phyloP scores from a whole-genome alignment of 805 yeast species.

The Candida rishiriensis region DNA sequence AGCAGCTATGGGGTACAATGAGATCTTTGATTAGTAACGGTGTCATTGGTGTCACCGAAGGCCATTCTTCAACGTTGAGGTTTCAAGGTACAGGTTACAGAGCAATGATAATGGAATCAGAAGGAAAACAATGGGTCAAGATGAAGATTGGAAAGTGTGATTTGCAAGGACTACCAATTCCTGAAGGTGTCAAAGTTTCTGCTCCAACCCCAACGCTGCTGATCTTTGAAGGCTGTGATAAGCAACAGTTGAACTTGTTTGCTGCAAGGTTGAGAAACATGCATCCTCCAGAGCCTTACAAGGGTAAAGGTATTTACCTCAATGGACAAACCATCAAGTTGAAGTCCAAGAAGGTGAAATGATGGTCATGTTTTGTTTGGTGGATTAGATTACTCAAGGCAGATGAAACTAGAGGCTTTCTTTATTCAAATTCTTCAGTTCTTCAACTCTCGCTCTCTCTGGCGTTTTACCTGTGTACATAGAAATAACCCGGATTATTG shows the following conservation, averaged over 20 bases:
- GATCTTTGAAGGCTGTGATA: slow-evolving; percentile 80
- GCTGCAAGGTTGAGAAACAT: slow-evolving; percentile 84
- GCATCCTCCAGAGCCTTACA: slow-evolving; percentile 97
- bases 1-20: slow-evolving; percentile 93
- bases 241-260: slow-evolving; percentile 79
- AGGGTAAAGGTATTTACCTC: slow-evolving; percentile 95
- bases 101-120: slow-evolving; percentile 64
- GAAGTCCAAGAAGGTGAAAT: slow-evolving; percentile 92
- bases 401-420: too few species aligned
- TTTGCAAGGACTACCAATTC: slow-evolving; percentile 71
- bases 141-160: slow-evolving; percentile 88
- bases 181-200: slow-evolving; percentile 67
- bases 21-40: slow-evolving; percentile 75
- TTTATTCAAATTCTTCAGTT: too few species aligned
- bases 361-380: slow-evolving; percentile 13
- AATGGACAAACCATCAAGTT: slow-evolving; percentile 86
- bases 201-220: slow-evolving; percentile 85
- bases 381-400: too few species aligned
- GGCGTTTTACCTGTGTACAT: background rate
- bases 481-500: background rate
- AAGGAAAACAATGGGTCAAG: slow-evolving; percentile 53
- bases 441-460: too few species aligned
- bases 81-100: slow-evolving; percentile 98
- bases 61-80: slow-evolving; percentile 81
- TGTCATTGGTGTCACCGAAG: slow-evolving; percentile 86